Conservation (phyloP, 192 early-diverging fungal species). For the Kickxella alabastrina region DNA sequence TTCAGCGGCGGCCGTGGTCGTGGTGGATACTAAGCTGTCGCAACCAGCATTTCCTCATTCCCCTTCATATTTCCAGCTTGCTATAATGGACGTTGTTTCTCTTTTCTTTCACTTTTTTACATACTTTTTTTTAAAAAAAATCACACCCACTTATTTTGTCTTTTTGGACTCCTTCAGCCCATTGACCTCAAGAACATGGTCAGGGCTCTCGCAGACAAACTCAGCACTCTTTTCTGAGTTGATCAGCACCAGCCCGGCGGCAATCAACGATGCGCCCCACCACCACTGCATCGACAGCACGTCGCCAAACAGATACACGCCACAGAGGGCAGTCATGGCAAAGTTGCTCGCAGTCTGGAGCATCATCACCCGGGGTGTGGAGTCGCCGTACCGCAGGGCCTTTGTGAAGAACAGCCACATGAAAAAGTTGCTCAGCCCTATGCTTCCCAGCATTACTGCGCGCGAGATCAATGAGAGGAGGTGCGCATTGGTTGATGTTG, state of each 20-base stretch:
- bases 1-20: constrained; percentile 53
- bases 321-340: constrained; percentile 65
- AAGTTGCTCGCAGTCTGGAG: constrained; percentile 79
- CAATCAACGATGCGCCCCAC: constrained; percentile 74
- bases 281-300: constrained; percentile 76
- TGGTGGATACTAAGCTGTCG: constrained; percentile 26
- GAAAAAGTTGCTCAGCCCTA: constrained; percentile 68
- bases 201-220: constrained; percentile 8
- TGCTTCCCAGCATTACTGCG: constrained; percentile 52
- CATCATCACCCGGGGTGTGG: constrained; percentile 72
- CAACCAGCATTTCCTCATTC: background rate
- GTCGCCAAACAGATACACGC: constrained; percentile 72
- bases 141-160: constrained; percentile 1
- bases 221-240: constrained; percentile 17
- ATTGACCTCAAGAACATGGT: constrained; percentile 3
- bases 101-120: background rate
- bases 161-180: constrained; percentile 2
- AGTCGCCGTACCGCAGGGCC: constrained; percentile 68
- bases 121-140: background rate
- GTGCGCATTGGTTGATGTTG: constrained; percentile 4
- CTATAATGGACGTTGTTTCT: no score
- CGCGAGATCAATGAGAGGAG: constrained; percentile 28
- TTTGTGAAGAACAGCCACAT: constrained; percentile 92
- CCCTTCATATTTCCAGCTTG: background rate
- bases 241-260: constrained; percentile 27